These are phyloP conservation scores for Xylariaceae sp. DNA, from an alignment of 2,329 filamentous ascomycete genomes.

Conservation along the genomic window DNA sequence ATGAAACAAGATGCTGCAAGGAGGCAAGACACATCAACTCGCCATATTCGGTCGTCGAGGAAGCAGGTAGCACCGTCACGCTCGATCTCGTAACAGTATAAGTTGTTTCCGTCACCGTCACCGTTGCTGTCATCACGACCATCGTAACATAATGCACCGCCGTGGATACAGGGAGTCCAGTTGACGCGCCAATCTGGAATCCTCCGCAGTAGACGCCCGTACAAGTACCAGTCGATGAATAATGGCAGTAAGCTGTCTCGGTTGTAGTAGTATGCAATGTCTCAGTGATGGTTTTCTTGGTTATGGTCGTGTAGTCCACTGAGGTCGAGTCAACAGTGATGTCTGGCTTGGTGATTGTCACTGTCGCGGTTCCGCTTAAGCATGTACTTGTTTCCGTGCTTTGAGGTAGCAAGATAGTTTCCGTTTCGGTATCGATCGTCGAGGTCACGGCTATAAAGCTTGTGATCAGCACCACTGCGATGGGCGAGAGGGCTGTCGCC, in stretches of 20 bases:
- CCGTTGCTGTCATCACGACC: constrained; percentile 31
- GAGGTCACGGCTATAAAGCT: constrained; percentile 18
- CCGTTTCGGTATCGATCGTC: constrained; percentile 27
- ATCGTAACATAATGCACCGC: constrained; percentile 5
- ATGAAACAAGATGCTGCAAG: not conserved
- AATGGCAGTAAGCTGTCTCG: constrained; percentile 34
- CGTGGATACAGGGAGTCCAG: constrained; percentile 4
- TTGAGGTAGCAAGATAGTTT: constrained; percentile 33
- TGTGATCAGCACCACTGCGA: constrained; percentile 11
- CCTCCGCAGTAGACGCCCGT: constrained; percentile 8
- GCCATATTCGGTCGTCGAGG: constrained; percentile 34
- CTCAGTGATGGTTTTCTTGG: constrained; percentile 31
- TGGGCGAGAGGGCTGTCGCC: not conserved
- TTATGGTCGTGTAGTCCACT: constrained; percentile 31
- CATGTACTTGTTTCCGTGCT: constrained; percentile 33
- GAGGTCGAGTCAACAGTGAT: constrained; percentile 30
- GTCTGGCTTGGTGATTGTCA: constrained; percentile 33
- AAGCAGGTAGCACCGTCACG: constrained; percentile 30
- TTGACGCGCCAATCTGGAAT: constrained; percentile 16
- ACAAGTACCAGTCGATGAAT: constrained; percentile 26
- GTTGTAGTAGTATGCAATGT: constrained; percentile 31
- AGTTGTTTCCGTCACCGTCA: constrained; percentile 36
- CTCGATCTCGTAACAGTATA: constrained; percentile 24
- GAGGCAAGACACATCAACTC: no score
- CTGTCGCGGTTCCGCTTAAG: constrained; percentile 31